Evolutionary conservation across 768 basidiomycete genomes (phyloP), one percentile per base, ranked within the genome.

Genomic region (Rhodocollybia butyracea): DNA sequence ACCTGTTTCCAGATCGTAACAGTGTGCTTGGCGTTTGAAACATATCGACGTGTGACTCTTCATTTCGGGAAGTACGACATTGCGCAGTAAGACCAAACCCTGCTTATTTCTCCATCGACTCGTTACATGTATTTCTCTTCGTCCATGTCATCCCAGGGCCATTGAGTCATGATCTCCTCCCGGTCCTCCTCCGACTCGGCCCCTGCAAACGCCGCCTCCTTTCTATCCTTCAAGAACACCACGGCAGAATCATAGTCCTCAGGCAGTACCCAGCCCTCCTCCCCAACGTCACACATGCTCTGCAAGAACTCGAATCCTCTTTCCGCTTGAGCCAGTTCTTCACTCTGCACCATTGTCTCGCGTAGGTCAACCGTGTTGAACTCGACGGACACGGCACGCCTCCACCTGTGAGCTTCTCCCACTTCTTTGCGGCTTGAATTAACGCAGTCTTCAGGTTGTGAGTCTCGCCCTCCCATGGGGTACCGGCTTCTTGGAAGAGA

Each of bases 391-490:
- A 80, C 64, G 76, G 69, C 56, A 30, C 51, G 27, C 64, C 69
- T 64, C 45, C 70, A 52, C 67, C 72, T 46, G 71, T 64, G 59
- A 82, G 72, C 60, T 10, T 60, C 67, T 70, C 67, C 78, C 78
- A 80, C 0, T 55, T 66, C 61, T 79, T 59, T 60, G 68, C 73
- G 56, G 70, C 76, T 46, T 72, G 46, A 60, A 81, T 76, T 1
- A 83, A 75, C 58, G 69, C 63, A 67, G 58, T 61, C 70, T 80
- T 80, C 66, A 82, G 71, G 46, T 52, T 70, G 68, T 66, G 63
- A 59, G 76, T 77, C 61, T 82, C 79, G 55, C 77, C 80, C 65
- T 78, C 76, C 80, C 80, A 83, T 7, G 71, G 75, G 53, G 48
- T 63, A 67, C 79, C 45, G 51, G 81, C 76, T 39, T 74, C 60